Conservation (phyloP, 768 basidiomycete genomes). For the Leccinum variicolor region DNA sequence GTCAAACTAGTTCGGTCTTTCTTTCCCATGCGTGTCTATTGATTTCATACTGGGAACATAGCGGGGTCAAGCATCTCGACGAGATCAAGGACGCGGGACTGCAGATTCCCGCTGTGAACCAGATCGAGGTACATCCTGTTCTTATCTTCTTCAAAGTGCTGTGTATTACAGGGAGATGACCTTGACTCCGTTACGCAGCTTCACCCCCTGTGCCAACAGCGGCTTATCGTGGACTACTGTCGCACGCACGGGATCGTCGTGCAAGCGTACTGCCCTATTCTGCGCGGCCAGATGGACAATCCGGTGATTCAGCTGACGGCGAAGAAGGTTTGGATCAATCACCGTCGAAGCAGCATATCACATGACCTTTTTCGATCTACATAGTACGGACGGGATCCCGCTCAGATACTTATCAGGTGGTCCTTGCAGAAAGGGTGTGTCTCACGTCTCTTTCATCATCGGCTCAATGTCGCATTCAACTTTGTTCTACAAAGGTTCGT, state of each 20-base stretch:
- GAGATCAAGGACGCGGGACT: slow-evolving; percentile 65
- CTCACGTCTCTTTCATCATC: slow-evolving; percentile 1
- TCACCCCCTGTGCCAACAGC: slow-evolving; percentile 82
- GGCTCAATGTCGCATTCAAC: not conserved
- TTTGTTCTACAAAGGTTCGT: slow-evolving; percentile 51
- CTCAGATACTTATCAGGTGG: slow-evolving; percentile 88
- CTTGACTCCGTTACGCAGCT: slow-evolving; percentile 40
- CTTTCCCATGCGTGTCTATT: not conserved
- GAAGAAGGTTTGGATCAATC: slow-evolving; percentile 45
- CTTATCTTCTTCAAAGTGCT: not conserved
- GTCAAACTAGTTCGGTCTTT: slow-evolving; percentile 67
- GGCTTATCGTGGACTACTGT: slow-evolving; percentile 75
- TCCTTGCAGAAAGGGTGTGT: slow-evolving; percentile 79
- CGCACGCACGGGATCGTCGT: slow-evolving; percentile 54
- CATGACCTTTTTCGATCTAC: not conserved
- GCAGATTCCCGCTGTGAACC: slow-evolving; percentile 70
- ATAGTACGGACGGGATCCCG: slow-evolving; percentile 58
- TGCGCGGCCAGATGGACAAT: slow-evolving; percentile 56
- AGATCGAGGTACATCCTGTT: slow-evolving; percentile 61
- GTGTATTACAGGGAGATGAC: not conserved
- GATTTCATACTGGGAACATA: slow-evolving; percentile 23
- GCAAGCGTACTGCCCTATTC: slow-evolving; percentile 75
- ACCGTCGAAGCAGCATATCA: not conserved
- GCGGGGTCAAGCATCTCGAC: slow-evolving; percentile 67
- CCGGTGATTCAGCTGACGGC: slow-evolving; percentile 52